Base-by-base conservation (phyloP, 2,329 filamentous ascomycete genomes). In the Cytospora paraplurivora region DNA sequence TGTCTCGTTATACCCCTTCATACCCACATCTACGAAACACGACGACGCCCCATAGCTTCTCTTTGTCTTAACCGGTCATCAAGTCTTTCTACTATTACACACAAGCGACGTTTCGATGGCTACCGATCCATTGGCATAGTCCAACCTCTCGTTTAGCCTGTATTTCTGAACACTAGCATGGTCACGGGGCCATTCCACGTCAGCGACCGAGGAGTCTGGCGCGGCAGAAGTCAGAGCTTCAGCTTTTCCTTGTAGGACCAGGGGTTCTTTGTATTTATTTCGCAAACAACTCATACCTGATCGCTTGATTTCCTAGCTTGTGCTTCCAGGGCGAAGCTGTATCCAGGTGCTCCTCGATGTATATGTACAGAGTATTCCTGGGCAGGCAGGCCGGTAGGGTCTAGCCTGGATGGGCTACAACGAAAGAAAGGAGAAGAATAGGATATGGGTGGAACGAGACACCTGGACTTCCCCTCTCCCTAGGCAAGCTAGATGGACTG, bases 1-100 rank as follows among this genome's bases (percentile, higher is more conserved):
- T 41, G 52, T 63, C 55, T 52, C 56, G 44, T 56, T 55, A 63
- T 63, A 61, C 59, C 59, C 27, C 59, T 51, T 54, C 57, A 63
- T 47, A 60, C 50, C 56, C 44, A 47, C 11, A 60, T 35, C 59
- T 55, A 59, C 56, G 50, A 59, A 56, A 50, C 33, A 54, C 27
- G 44, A 59, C 56, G 62, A 59, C 56, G 19, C 54, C 35, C 47
- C 44, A 55, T 17, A 58, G 8, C 34, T 50, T 63, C 52, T 47
- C 32, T 57, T 59, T 57, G 55, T 52, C 35, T 49, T 13, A n/a
- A 59, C 32, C 41, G 55, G 47, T 38, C 52, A 19, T 37, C 6
- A 32, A 47, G n/a, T 33, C 27, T 49, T 38, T 32, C 32, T 47
- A 33, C 38, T 37, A 17, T 12, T 44, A n/a, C 47, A 59, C 27